Percentiles rank a stretch among this genome's conserved stretches.
phyloP scores from a whole-genome alignment of 441 rosid genomes.

The Euphorbia corollata region DNA sequence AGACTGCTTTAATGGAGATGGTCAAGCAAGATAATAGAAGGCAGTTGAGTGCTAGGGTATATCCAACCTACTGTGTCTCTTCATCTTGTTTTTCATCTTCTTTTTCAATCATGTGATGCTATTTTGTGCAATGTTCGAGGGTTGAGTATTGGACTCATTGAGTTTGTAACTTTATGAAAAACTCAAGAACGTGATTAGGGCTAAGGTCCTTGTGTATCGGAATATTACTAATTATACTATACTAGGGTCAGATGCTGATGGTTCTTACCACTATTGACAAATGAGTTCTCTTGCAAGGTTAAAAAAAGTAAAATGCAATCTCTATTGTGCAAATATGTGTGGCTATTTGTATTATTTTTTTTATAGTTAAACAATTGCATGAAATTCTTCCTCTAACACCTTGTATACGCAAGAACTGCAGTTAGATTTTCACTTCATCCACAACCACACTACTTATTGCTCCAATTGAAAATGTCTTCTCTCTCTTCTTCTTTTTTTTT shows the following conservation, averaged over 20 bases:
- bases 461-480: not conserved
- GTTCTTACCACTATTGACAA: not conserved
- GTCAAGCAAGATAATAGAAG: conserved; percentile 92
- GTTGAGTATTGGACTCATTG: not conserved
- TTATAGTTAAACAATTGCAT: not conserved
- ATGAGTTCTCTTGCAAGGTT: not conserved
- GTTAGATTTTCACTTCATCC: not conserved
- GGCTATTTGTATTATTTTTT: not conserved
- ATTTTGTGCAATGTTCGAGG: not conserved
- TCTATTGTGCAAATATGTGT: not conserved
- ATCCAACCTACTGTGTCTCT: not conserved
- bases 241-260: not conserved
- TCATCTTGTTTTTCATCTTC: not conserved
- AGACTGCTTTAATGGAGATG: conserved; percentile 98
- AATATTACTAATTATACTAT: not conserved
- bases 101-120: not conserved
- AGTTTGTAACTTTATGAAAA: not conserved
- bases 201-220: not conserved
- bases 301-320: not conserved
- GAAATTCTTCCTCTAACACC: not conserved
- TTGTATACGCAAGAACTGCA: not conserved
- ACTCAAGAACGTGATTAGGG: not conserved
- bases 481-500: not conserved
- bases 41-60: conserved; percentile 84
- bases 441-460: not conserved